Evolutionary conservation across 192 early-diverging fungal genomes (phyloP), one percentile per base, ranked within the genome.

Genomic region (Diversispora epigaea): DNA sequence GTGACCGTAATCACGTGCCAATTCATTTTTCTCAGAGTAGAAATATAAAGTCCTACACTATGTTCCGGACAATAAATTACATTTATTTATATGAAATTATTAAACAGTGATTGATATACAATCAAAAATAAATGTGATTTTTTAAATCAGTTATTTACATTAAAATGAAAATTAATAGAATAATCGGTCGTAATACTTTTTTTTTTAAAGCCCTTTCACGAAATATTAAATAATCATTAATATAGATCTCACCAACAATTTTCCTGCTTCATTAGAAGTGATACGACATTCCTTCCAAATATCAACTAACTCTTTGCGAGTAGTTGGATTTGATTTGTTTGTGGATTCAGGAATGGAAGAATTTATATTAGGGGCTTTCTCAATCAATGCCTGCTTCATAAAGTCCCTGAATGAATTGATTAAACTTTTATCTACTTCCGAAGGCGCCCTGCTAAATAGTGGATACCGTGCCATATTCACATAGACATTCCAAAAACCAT

Each of bases 381-480:
- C 68, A 17, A 69, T 32, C 17, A 69, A 55, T 4, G 68, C 68
- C 54, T 69, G 68, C 7, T 17, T 69, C 57, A 73, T 4, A 73
- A 61, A 73, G 54, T 61, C 58, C 41, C 71, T 57, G 2, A 73
- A 40, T 25, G 56, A 8, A 50, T 61, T 41, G 25, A 73, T 73
- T 40, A 73, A 73, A 10, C 41, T 25, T 57, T 12, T 10, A 12
- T 50, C 43, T 10, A n/a, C 17, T 19, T 57, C 43, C 19, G 43
- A 61, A 5, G 45, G 71, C 17, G 17, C 47, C 9, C 11, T 7
- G 22, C 44, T 3, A 73, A 73, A 73, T 21, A 73, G n/a, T 15
- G 71, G 56, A 61, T 73, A 73, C 22, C 41, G 17, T 32, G n/a
- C 47, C 57, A 39, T 44, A 49, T 73, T 73, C 32, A 61, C 57